Percentiles rank a stretch among this genome's conserved stretches.
phyloP scores from a whole-genome alignment of 164 flowering plant genomes.

The Litsea cubeba region DNA sequence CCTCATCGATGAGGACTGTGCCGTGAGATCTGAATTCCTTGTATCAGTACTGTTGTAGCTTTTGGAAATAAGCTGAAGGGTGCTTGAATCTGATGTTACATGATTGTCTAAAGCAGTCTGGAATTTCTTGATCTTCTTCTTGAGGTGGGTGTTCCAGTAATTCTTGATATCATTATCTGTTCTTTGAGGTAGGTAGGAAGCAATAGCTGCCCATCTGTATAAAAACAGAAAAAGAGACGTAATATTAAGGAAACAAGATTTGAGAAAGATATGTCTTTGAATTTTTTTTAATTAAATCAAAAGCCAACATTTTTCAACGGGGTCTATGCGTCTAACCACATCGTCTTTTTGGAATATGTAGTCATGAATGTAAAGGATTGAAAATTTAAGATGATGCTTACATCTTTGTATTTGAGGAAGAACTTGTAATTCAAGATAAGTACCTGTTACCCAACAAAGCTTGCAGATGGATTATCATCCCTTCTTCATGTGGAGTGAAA shows the following conservation, averaged over 20 bases:
- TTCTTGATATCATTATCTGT: conserved; percentile 93
- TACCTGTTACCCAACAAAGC: conserved; percentile 88
- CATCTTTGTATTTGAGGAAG: not conserved
- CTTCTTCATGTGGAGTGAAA: conserved; percentile 90
- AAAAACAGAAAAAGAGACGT: not conserved
- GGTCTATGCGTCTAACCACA: not conserved
- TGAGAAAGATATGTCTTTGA: no score
- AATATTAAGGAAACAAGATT: not conserved
- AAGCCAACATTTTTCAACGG: not conserved
- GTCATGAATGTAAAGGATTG: no score
- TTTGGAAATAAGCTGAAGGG: conserved; percentile 16
- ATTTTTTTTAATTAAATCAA: not conserved
- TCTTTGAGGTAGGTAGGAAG: conserved; percentile 89
- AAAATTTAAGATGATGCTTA: no score
- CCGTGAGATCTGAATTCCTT: conserved; percentile 12
- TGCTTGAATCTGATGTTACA: conserved; percentile 13
- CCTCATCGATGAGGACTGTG: conserved; percentile 12
- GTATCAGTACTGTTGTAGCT: conserved; percentile 7
- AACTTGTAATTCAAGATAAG: not conserved
- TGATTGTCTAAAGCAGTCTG: conserved; percentile 34
- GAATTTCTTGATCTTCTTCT: conserved; percentile 78
- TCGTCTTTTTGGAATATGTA: not conserved
- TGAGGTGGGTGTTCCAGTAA: conserved; percentile 93
- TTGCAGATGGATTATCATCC: conserved; percentile 86
- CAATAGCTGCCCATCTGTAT: conserved; percentile 93